These are phyloP conservation scores for Trichothecium sympodiale DNA, from an alignment of 2,329 filamentous ascomycete genomes.

Conservation along the genomic window DNA sequence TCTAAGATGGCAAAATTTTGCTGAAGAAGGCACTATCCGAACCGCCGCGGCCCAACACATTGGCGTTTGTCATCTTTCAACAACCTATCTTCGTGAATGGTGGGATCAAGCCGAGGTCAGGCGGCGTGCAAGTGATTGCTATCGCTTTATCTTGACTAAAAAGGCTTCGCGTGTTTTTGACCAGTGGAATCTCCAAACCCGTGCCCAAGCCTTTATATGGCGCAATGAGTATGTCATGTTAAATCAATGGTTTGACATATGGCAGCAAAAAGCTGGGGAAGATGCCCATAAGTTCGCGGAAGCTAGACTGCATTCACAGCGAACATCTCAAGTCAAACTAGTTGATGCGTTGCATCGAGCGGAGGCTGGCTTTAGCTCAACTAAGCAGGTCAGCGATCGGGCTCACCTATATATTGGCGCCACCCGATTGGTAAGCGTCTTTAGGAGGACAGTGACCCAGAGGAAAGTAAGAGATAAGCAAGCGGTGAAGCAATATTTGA, in stretches of 20 bases:
- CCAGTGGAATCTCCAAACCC: constrained; percentile 21
- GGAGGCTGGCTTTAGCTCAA: not conserved
- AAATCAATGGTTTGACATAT: constrained; percentile 14
- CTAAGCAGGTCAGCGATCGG: constrained; percentile 11
- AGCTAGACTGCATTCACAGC: not conserved
- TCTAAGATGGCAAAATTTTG: constrained; percentile 11
- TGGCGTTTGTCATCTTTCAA: constrained; percentile 9
- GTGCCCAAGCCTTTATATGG: constrained; percentile 21
- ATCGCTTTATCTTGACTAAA: constrained; percentile 8
- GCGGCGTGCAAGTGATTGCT: constrained; percentile 14
- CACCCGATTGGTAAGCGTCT: constrained; percentile 14
- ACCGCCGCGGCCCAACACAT: constrained; percentile 8
- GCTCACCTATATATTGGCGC: constrained; percentile 20
- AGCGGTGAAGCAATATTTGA: constrained; percentile 19
- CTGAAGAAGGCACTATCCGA: constrained; percentile 2
- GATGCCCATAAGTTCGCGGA: constrained; percentile 11
- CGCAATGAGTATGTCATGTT: constrained; percentile 20
- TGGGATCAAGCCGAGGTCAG: constrained; percentile 16
- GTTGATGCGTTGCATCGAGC: too few relatives aligned
- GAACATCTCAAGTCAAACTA: constrained; percentile 7
- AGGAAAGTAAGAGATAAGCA: constrained; percentile 16
- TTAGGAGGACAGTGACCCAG: constrained; percentile 13
- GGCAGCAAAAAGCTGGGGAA: constrained; percentile 13
- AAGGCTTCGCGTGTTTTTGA: constrained; percentile 13
- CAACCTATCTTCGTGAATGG: constrained; percentile 17